Percentiles rank a stretch among this genome's conserved stretches.
These are phyloP conservation scores for Hordeum vulgare DNA, from an alignment of 176 grass and related monocot species.

Conservation along the genomic window MorexV3_pseudomolecules_assembly NC_058518.1:458862265-458862764, in stretches of 20 bases:
- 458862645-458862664: slow-evolving; percentile 53
- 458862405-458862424: neutral
- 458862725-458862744: too few relatives aligned
- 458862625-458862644: slow-evolving; percentile 37
- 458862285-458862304: neutral
- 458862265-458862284: too few relatives aligned
- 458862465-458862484: slow-evolving; percentile 5
- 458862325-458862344: neutral
- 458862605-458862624: slow-evolving; percentile 47
- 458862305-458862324: neutral
- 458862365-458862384: neutral
- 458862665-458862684: slow-evolving; percentile 33
- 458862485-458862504: slow-evolving; percentile 45
- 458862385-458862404: neutral
- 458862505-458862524: slow-evolving; percentile 41
- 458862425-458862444: slow-evolving; percentile 20
- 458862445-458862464: slow-evolving; percentile 20
- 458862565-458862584: slow-evolving; percentile 47
- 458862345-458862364: neutral
- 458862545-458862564: slow-evolving; percentile 41
- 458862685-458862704: slow-evolving; percentile 29
- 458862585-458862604: slow-evolving; percentile 53
- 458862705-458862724: too few relatives aligned
- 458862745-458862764: neutral
- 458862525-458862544: slow-evolving; percentile 32